Percentiles rank a stretch among this genome's conserved stretches.
phyloP scores from a whole-genome alignment of 2,329 filamentous ascomycete genomes.

The Colletotrichum godetiae region DNA sequence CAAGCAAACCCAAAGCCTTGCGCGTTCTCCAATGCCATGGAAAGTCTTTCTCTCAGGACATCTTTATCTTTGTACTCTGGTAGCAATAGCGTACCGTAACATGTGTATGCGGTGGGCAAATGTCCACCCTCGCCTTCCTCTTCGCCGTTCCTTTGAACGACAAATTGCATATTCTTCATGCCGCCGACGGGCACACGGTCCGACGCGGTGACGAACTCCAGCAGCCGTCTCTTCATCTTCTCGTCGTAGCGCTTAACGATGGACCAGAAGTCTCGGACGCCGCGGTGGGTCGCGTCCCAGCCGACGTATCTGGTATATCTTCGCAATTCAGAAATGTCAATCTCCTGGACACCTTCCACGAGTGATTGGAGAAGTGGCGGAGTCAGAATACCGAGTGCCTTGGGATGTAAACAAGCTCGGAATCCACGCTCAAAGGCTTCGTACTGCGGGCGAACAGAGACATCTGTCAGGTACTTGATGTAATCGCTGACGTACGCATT shows the following conservation, averaged over 20 bases:
- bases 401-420: slow-evolving; percentile 76
- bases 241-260: slow-evolving; percentile 77
- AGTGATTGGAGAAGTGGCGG: slow-evolving; percentile 78
- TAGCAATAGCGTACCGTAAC: slow-evolving; percentile 88
- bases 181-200: slow-evolving; percentile 92
- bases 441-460: slow-evolving; percentile 82
- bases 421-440: slow-evolving; percentile 87
- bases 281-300: slow-evolving; percentile 76
- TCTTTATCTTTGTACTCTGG: slow-evolving; percentile 83
- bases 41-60: slow-evolving; percentile 78
- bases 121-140: slow-evolving; percentile 64
- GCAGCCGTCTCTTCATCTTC: slow-evolving; percentile 77
- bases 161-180: slow-evolving; percentile 83
- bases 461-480: slow-evolving; percentile 82
- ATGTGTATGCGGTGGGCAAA: slow-evolving; percentile 90
- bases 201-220: slow-evolving; percentile 96
- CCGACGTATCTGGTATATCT: slow-evolving; percentile 82
- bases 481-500: slow-evolving; percentile 86
- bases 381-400: slow-evolving; percentile 78
- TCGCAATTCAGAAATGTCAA: slow-evolving; percentile 80
- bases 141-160: slow-evolving; percentile 81
- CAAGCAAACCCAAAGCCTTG: slow-evolving; percentile 89
- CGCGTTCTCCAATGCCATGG: slow-evolving; percentile 88
- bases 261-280: slow-evolving; percentile 85
- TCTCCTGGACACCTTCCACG: slow-evolving; percentile 85